Evolutionary conservation across 2,329 filamentous ascomycete species (phyloP), one percentile per base, ranked within the genome.

Genomic region (Curvularia sp.): DNA sequence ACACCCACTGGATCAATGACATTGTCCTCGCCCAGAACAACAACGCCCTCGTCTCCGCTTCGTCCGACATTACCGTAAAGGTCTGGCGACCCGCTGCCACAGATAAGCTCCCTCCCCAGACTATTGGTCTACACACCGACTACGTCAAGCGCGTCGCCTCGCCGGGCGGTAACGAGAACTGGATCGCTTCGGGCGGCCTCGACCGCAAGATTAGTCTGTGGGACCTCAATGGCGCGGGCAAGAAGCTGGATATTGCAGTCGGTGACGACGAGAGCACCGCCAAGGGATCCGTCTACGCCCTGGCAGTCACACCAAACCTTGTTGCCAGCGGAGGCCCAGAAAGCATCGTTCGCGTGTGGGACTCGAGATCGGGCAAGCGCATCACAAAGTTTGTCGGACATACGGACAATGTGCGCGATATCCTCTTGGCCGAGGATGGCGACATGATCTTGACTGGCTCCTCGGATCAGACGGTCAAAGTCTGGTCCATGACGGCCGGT

Each of bases 371-470:
- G 9, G 94, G 94, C 55, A 92, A 95, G 79, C 86, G 91, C 62
- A 90, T 98, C 58, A 98, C 93, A 63, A 98, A 97, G 77, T 94
- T 99, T 65, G 92, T 98, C 21, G 95, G 95, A 5, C 95, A 99
- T 75, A 96, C 94, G 19, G 93, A 96, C 81, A 97, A 94, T 66
- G 89, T 99, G 65, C 88, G 95, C 47, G 90, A 94, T 67, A 93
- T 99, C 61, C 82, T 99, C 51, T 88, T 99, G 64, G 96, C 92
- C 69, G 88, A 94, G 66, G 88, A 91, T 59, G 93, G 92, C 38
- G 93, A 97, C 73, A 96, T 88, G 39, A 91, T 99, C 67, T 86
- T 99, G 83, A 97, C 94, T 0, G 93, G 92, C 13, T 97, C 93
- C 68, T 94, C 94, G 1, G 95, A 99, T 76, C 93, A 96, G 79